These are phyloP conservation scores for Anacardium occidentale DNA, from an alignment of 345 rosid genomes.

Conservation along the genomic window DNA sequence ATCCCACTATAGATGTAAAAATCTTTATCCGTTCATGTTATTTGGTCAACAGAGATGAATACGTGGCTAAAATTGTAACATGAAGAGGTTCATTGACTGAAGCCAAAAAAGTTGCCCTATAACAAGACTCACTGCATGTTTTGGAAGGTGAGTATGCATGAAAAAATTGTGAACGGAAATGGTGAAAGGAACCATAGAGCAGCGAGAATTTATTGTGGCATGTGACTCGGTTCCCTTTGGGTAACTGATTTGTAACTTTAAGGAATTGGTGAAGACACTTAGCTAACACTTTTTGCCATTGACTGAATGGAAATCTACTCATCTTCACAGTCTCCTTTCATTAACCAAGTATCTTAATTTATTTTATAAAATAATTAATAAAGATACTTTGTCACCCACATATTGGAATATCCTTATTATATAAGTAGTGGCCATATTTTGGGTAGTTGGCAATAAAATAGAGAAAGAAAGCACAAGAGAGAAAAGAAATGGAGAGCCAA, in stretches of 20 bases:
- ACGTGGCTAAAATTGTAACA: neutral
- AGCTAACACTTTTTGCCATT: neutral
- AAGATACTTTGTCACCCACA: constrained; percentile 5
- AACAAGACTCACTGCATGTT: neutral
- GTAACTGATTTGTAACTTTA: neutral
- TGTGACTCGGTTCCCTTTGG: constrained; percentile 1
- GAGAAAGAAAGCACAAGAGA: constrained; percentile 17
- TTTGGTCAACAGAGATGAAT: neutral
- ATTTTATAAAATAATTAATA: neutral
- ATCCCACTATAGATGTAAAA: too few relatives aligned
- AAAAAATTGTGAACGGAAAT: neutral
- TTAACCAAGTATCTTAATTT: neutral
- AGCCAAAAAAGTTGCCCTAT: neutral
- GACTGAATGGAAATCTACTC: constrained; percentile 41
- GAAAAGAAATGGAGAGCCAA: constrained; percentile 40
- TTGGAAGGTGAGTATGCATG: neutral
- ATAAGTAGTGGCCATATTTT: neutral
- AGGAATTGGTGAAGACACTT: neutral
- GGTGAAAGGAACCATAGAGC: constrained; percentile 1
- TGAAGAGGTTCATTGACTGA: neutral
- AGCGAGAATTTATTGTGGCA: neutral
- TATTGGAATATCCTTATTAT: too few relatives aligned
- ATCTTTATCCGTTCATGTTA: neutral
- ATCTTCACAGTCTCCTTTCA: constrained; percentile 36
- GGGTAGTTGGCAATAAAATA: constrained; percentile 4